These are phyloP conservation scores for Fusarium sp. DNA, from an alignment of 2,329 filamentous ascomycete genomes.

Conservation along the genomic window DNA sequence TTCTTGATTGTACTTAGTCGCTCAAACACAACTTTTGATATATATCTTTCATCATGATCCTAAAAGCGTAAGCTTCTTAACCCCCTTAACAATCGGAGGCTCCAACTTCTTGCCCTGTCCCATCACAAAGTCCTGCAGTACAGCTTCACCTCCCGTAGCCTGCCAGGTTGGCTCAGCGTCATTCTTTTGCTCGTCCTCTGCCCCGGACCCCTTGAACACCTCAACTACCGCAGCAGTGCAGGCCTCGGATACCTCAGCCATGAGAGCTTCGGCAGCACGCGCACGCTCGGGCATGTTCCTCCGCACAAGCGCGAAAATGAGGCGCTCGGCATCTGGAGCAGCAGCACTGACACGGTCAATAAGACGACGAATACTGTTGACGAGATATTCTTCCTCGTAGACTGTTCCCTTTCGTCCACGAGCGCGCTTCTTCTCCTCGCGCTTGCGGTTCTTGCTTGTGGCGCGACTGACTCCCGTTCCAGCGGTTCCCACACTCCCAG, in stretches of 20 bases:
- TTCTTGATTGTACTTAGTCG: slow-evolving; percentile 12
- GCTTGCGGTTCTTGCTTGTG: slow-evolving; percentile 85
- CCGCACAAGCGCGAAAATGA: slow-evolving; percentile 81
- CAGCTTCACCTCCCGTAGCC: slow-evolving; percentile 61
- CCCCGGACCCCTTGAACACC: slow-evolving; percentile 62
- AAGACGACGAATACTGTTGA: slow-evolving; percentile 84
- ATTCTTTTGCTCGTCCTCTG: slow-evolving; percentile 30
- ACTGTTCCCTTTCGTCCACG: slow-evolving; percentile 95
- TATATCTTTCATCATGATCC: slow-evolving; percentile 47
- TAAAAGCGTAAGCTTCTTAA: slow-evolving; percentile 61
- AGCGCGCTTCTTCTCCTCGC: slow-evolving; percentile 95
- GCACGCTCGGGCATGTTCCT: slow-evolving; percentile 90
- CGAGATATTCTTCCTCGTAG: slow-evolving; percentile 97
- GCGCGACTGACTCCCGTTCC: slow-evolving; percentile 79
- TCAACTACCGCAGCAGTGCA: slow-evolving; percentile 74
- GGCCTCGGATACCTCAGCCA: slow-evolving; percentile 76
- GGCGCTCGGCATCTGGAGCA: slow-evolving; percentile 74
- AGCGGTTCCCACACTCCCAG: slow-evolving; percentile 69
- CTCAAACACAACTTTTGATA: slow-evolving; percentile 11
- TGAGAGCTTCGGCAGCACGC: slow-evolving; percentile 76
- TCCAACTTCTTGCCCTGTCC: slow-evolving; percentile 56
- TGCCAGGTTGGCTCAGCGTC: slow-evolving; percentile 41
- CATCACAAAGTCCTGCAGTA: slow-evolving; percentile 61
- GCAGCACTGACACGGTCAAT: slow-evolving; percentile 82
- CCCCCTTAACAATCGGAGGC: slow-evolving; percentile 58